Evolutionary conservation across 1,139 yeast species (phyloP).

Genomic region (Hansenula sp.): DNA sequence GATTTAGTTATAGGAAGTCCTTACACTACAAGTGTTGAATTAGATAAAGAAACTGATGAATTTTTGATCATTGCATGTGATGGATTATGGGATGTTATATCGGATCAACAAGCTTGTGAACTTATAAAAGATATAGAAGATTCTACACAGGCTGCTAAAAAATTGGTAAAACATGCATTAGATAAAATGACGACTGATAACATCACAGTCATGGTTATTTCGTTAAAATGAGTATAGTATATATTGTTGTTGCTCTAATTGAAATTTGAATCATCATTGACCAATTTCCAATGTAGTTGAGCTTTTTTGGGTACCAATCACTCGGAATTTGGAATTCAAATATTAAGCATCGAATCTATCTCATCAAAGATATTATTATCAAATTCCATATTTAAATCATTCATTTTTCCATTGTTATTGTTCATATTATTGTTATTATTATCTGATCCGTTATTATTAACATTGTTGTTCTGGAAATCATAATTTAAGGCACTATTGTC

Average conservation of each 20-base stretch:
- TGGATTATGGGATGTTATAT: conserved; percentile 91
- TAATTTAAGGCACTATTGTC: conserved; percentile 2
- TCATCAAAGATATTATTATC: conserved; percentile 20
- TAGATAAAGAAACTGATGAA: conserved; percentile 52
- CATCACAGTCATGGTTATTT: conserved; percentile 83
- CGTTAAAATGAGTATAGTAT: conserved; percentile 9
- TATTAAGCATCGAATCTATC: conserved; percentile 27
- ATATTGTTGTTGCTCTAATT: not conserved
- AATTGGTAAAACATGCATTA: conserved; percentile 72
- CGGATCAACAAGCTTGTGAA: conserved; percentile 78
- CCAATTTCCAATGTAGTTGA: no score
- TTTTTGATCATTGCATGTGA: conserved; percentile 89
- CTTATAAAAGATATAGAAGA: conserved; percentile 50
- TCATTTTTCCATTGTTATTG: conserved; percentile 1
- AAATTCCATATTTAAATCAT: conserved; percentile 22
- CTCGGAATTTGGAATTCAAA: conserved; percentile 5
- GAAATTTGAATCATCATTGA: no score
- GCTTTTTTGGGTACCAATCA: no score
- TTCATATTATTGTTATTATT: conserved; percentile 5
- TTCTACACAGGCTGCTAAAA: conserved; percentile 66
- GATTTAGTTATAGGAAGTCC: conserved; percentile 87
- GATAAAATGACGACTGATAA: conserved; percentile 84
- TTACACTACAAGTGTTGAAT: conserved; percentile 83
- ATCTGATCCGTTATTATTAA: conserved; percentile 4
- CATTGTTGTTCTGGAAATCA: conserved; percentile 6